Conservation (phyloP, 176 grass and related monocot species). For the Bromus sterilis region DNA sequence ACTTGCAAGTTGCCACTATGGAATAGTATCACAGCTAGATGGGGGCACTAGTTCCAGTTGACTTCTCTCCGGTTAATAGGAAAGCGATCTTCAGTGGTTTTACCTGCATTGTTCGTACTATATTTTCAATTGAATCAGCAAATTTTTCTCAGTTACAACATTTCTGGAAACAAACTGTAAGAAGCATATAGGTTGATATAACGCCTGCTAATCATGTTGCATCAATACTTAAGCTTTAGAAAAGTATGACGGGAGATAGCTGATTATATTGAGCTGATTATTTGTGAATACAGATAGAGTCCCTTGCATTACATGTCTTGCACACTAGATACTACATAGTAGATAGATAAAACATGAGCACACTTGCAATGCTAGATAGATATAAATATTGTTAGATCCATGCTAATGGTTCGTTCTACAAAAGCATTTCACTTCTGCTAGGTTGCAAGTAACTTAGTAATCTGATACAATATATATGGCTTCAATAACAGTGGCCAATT, state of each 20-base stretch:
- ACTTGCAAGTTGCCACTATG: slow-evolving; percentile 21
- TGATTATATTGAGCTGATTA: slow-evolving; percentile 28
- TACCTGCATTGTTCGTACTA: neutral
- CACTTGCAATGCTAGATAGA: slow-evolving; percentile 22
- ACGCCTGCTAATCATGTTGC: slow-evolving; percentile 8
- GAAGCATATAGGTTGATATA: slow-evolving; percentile 7
- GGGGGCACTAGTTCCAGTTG: slow-evolving; percentile 4
- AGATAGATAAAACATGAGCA: slow-evolving; percentile 23
- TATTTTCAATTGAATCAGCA: neutral
- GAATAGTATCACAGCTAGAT: neutral
- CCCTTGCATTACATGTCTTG: slow-evolving; percentile 23
- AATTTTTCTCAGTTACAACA: neutral
- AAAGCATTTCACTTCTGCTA: slow-evolving; percentile 47
- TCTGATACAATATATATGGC: slow-evolving; percentile 20
- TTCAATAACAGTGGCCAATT: slow-evolving; percentile 37
- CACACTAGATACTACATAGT: slow-evolving; percentile 31
- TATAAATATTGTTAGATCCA: slow-evolving; percentile 24
- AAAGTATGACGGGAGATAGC: slow-evolving; percentile 5
- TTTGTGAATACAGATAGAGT: slow-evolving; percentile 32
- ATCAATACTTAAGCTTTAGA: slow-evolving; percentile 8
- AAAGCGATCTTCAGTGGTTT: slow-evolving; percentile 1
- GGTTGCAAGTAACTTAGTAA: slow-evolving; percentile 16
- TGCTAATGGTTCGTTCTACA: slow-evolving; percentile 31
- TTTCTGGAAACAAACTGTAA: neutral
- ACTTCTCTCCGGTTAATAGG: neutral